A percentile compares a stretch with the other conserved stretches of the same genome.
These are phyloP conservation scores for Podaxis sp. DNA, from an alignment of 768 basidiomycete genomes.

Conservation along the genomic window DNA sequence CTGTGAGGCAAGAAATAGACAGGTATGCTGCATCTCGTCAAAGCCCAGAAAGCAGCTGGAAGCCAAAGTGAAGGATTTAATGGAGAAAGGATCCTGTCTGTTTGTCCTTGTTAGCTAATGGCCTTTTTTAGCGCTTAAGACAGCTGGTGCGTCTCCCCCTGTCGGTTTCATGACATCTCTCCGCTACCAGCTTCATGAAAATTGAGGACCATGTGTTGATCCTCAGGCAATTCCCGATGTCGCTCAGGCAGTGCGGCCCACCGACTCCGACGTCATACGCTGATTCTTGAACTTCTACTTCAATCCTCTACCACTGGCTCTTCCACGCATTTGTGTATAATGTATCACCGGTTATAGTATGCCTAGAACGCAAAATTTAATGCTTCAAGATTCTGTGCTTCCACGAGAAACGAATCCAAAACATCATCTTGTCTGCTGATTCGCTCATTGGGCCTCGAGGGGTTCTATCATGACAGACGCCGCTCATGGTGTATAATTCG, in stretches of 20 bases:
- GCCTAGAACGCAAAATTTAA: background rate
- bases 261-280: background rate
- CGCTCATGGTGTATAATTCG: background rate
- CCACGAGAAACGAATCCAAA: background rate
- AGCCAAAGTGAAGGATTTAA: background rate
- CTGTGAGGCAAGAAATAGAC: background rate
- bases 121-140: background rate
- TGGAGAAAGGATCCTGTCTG: background rate
- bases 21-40: background rate
- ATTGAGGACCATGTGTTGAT: background rate
- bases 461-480: slow-evolving; percentile 8
- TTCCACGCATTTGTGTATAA: background rate
- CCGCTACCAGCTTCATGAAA: background rate
- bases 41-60: background rate
- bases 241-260: background rate
- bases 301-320: background rate
- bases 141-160: slow-evolving; percentile 1
- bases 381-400: background rate
- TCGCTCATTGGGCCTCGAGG: background rate
- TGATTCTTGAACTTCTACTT: background rate
- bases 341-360: slow-evolving; percentile 4
- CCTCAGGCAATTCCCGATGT: background rate
- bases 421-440: background rate
- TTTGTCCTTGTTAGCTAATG: background rate
- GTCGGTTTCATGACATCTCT: background rate